These are phyloP conservation scores for Ramaria sp. DNA, from an alignment of 768 basidiomycete genomes.

Conservation along the genomic window DNA sequence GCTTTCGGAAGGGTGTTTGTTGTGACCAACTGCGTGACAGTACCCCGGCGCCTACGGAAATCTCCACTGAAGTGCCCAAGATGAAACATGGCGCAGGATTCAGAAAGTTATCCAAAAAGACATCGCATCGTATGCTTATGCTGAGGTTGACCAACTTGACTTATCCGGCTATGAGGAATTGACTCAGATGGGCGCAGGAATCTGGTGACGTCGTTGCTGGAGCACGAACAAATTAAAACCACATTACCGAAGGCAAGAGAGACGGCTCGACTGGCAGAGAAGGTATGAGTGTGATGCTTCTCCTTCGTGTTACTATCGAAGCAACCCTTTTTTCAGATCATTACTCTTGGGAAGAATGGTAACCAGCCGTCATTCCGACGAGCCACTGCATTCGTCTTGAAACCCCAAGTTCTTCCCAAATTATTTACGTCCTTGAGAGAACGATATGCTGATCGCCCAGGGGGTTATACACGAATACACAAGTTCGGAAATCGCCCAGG, in stretches of 20 bases:
- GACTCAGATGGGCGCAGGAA: constrained; percentile 43
- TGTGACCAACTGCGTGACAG: no score
- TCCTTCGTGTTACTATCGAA: not conserved
- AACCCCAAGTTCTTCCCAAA: constrained; percentile 62
- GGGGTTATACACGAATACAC: constrained; percentile 93
- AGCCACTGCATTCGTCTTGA: constrained; percentile 73
- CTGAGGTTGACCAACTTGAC: constrained; percentile 47
- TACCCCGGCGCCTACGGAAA: no score
- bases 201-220: constrained; percentile 84
- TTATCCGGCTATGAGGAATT: not conserved
- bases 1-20: no score
- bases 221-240: constrained; percentile 94
- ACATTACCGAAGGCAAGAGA: constrained; percentile 94
- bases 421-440: constrained; percentile 70
- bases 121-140: constrained; percentile 89
- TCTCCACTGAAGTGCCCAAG: constrained; percentile 6
- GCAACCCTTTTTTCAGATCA: constrained; percentile 44
- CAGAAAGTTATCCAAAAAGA: constrained; percentile 84
- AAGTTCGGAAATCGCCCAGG: constrained; percentile 83
- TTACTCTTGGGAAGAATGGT: constrained; percentile 86
- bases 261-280: constrained; percentile 83
- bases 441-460: constrained; percentile 73
- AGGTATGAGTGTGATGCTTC: constrained; percentile 34
- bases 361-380: constrained; percentile 55
- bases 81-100: constrained; percentile 96